phyloP scores from a whole-genome alignment of 441 rosid genomes.

The Adansonia grandidieri region DNA sequence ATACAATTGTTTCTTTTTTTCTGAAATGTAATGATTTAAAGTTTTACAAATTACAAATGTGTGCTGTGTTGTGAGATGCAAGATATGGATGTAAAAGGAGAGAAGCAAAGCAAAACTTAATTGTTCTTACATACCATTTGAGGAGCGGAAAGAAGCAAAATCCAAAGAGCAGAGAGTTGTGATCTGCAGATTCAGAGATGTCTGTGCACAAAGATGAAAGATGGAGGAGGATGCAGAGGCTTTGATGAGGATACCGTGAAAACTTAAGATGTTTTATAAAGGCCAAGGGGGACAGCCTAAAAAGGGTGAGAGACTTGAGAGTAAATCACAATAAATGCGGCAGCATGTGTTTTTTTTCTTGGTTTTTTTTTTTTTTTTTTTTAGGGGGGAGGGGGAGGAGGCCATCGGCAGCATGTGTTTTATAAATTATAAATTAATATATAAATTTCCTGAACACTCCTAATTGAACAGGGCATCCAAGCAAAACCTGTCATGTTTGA shows the following conservation, averaged over 20 bases:
- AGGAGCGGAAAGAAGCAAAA: background rate
- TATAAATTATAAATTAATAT: too few relatives aligned
- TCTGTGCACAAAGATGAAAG: background rate
- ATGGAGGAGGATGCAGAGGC: background rate
- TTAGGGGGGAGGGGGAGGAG: too few relatives aligned
- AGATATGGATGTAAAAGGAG: background rate
- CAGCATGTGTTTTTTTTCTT: too few relatives aligned
- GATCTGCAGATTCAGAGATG: background rate
- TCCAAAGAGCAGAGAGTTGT: background rate
- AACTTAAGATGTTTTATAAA: too few relatives aligned
- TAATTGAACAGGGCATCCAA: background rate
- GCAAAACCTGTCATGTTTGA: background rate
- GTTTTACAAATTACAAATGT: background rate
- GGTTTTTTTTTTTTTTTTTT: too few relatives aligned
- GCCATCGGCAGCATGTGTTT: background rate
- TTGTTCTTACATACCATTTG: background rate
- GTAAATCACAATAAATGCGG: background rate
- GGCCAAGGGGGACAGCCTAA: too few relatives aligned
- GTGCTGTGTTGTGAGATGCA: background rate
- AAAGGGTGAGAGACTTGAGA: background rate
- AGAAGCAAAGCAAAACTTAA: background rate
- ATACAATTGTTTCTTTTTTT: background rate
- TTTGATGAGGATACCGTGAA: background rate
- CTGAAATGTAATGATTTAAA: background rate
- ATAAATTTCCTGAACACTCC: background rate